Percentiles rank a stretch among this genome's conserved stretches.
phyloP scores from a whole-genome alignment of 805 yeast species.

The Saccharomycopsis sp. region DNA sequence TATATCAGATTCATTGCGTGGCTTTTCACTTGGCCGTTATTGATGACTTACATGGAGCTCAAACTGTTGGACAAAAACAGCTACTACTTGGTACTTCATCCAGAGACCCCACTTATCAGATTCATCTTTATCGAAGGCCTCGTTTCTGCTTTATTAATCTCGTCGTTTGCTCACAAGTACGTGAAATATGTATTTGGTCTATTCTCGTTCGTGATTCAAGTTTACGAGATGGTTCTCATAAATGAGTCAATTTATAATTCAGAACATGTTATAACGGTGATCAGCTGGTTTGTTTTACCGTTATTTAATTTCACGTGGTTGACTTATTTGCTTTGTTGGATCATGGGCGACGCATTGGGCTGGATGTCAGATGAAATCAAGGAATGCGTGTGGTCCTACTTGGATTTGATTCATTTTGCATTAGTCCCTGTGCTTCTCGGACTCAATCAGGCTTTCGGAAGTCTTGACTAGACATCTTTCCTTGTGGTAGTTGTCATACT shows the following conservation, averaged over 20 bases:
- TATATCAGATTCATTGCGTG: conserved; percentile 15
- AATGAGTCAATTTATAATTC: not conserved
- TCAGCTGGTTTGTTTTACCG: conserved; percentile 1
- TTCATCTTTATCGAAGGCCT: conserved; percentile 12
- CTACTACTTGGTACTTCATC: not conserved
- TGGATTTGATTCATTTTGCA: conserved; percentile 16
- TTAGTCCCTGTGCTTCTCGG: conserved; percentile 2
- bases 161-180: conserved; percentile 13
- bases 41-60: conserved; percentile 4
- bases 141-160: conserved; percentile 13
- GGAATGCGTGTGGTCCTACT: conserved; percentile 10
- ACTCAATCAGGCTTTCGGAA: not conserved
- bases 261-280: not conserved
- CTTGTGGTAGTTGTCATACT: too few relatives aligned
- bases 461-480: not conserved
- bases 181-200: conserved; percentile 7
- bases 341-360: conserved; percentile 10
- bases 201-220: conserved; percentile 11
- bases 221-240: conserved; percentile 2
- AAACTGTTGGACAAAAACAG: not conserved
- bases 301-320: conserved; percentile 11
- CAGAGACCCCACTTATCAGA: not conserved
- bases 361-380: conserved; percentile 9
- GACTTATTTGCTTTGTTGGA: conserved; percentile 7
- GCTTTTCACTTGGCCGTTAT: conserved; percentile 16